Evolutionary conservation across 1,284 basidiomycete species (phyloP).

Genomic region (Sanghuangporus weigelae): DNA sequence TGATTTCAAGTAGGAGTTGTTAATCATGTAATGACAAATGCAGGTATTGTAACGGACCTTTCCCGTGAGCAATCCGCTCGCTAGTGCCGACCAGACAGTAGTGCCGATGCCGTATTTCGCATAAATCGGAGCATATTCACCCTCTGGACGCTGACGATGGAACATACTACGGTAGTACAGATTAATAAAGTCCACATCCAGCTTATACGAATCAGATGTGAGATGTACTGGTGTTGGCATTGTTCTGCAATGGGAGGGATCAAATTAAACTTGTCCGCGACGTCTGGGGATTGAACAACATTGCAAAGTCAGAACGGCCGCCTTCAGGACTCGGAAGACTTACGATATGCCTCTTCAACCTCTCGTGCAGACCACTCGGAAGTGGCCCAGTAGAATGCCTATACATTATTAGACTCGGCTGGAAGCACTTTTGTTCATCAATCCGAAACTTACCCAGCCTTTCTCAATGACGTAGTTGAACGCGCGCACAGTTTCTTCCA

Average conservation of each 20-base stretch:
- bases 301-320: not conserved
- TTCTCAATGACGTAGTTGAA: slow-evolving; percentile 66
- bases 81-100: slow-evolving; percentile 74
- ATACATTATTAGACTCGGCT: slow-evolving; percentile 6
- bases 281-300: slow-evolving; percentile 34
- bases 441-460: slow-evolving; percentile 44
- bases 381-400: slow-evolving; percentile 73
- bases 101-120: slow-evolving; percentile 57
- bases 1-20: not conserved
- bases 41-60: slow-evolving; percentile 38
- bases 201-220: not conserved
- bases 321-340: slow-evolving; percentile 23
- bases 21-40: not conserved
- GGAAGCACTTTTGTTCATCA: not conserved
- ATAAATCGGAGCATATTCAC: slow-evolving; percentile 68
- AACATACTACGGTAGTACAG: slow-evolving; percentile 45
- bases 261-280: slow-evolving; percentile 67
- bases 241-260: slow-evolving; percentile 77
- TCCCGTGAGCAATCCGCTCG: slow-evolving; percentile 65
- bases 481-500: slow-evolving; percentile 63
- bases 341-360: slow-evolving; percentile 69
- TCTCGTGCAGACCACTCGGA: slow-evolving; percentile 77
- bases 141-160: slow-evolving; percentile 73
- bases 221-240: slow-evolving; percentile 60
- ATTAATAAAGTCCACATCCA: not conserved